Conservation (phyloP, 345 rosid genomes). For the Trapa incisa region DNA sequence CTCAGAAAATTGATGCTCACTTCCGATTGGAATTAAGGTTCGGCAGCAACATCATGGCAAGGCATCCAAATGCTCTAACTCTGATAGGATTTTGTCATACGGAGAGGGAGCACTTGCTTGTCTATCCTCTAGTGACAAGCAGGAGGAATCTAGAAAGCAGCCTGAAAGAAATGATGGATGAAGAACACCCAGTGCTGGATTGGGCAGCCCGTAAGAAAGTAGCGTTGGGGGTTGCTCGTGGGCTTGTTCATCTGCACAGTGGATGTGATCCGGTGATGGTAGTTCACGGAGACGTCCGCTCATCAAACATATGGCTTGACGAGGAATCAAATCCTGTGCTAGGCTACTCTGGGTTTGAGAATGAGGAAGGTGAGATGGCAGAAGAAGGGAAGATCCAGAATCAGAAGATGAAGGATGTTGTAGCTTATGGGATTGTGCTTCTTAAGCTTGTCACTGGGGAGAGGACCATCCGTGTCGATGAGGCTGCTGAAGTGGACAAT, state of each 20-base stretch:
- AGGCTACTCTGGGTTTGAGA: background rate
- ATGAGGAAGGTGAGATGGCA: background rate
- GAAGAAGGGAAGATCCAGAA: background rate
- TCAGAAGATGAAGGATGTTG: background rate
- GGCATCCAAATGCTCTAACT: constrained; percentile 8
- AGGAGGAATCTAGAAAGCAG: too few relatives aligned
- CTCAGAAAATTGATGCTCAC: background rate
- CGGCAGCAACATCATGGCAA: constrained; percentile 1
- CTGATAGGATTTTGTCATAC: constrained; percentile 5
- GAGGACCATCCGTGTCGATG: background rate
- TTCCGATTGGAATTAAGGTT: background rate
- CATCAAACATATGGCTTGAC: background rate
- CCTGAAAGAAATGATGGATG: background rate
- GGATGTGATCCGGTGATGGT: background rate
- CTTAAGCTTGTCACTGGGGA: background rate
- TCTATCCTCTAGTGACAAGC: constrained; percentile 5
- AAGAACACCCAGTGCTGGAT: background rate
- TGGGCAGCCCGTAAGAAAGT: background rate
- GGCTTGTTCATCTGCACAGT: constrained; percentile 4
- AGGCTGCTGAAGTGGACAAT: background rate
- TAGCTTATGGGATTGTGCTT: background rate
- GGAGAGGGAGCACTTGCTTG: constrained; percentile 2
- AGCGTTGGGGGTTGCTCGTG: constrained; percentile 4
- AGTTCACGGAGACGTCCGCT: background rate
- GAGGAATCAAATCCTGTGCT: background rate